Percentiles rank a stretch among this genome's conserved stretches.
Evolutionary conservation across 2,329 filamentous ascomycete genomes (phyloP).

Genomic region (Curvularia lunata): DNA sequence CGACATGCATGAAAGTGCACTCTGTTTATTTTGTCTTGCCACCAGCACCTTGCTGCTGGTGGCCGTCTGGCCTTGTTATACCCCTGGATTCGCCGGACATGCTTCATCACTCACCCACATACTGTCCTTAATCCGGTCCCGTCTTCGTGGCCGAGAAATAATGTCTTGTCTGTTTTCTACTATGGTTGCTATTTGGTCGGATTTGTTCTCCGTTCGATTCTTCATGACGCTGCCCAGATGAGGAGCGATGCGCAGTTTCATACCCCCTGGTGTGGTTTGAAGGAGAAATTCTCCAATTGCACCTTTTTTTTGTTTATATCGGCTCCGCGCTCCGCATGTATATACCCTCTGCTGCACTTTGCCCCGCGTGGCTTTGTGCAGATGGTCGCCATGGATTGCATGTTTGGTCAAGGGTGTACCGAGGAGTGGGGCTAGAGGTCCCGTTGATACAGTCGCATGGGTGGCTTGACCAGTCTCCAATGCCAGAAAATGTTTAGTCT

Average conservation of each 20-base stretch:
- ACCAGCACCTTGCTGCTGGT: slow-evolving; percentile 13
- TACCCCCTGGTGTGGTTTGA: slow-evolving; percentile 19
- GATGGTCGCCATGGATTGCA: slow-evolving; percentile 28
- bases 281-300: slow-evolving; percentile 11
- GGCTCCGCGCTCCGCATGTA: slow-evolving; percentile 20
- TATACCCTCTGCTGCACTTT: slow-evolving; percentile 16
- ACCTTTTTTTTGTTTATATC: slow-evolving; percentile 20
- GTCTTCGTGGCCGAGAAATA: slow-evolving; percentile 22
- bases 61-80: slow-evolving; percentile 31
- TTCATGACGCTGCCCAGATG: slow-evolving; percentile 23
- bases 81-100: slow-evolving; percentile 21
- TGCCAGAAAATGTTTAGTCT: slow-evolving; percentile 21
- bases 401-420: slow-evolving; percentile 9
- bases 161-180: slow-evolving; percentile 28
- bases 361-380: slow-evolving; percentile 17
- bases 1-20: slow-evolving; percentile 36
- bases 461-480: slow-evolving; percentile 15
- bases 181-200: slow-evolving; percentile 1
- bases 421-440: slow-evolving; percentile 5
- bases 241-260: slow-evolving; percentile 22
- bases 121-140: slow-evolving; percentile 29
- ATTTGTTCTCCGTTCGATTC: slow-evolving; percentile 11
- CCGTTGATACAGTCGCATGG: slow-evolving; percentile 3
- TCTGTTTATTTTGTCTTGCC: slow-evolving; percentile 17
- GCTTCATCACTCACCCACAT: slow-evolving; percentile 23